These are phyloP conservation scores for Inosperma sp. DNA, from an alignment of 768 basidiomycete species.

Conservation along the genomic window DNA sequence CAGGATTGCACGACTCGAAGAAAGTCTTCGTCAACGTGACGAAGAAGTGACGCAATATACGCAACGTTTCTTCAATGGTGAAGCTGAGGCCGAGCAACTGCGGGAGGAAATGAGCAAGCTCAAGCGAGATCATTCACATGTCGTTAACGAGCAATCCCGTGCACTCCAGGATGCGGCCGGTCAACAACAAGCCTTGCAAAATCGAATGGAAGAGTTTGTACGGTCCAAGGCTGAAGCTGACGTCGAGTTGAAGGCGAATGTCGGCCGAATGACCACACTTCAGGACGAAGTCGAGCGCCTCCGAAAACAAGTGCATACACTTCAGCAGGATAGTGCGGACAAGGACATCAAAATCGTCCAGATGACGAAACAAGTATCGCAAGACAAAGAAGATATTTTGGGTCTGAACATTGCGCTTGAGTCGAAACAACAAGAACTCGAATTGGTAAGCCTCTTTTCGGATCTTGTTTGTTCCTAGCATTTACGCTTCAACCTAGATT, in stretches of 20 bases:
- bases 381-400: conserved; percentile 71
- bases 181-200: conserved; percentile 43
- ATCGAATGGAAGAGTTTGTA: conserved; percentile 46
- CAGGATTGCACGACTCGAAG: conserved; percentile 51
- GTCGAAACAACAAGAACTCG: conserved; percentile 91
- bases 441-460: conserved; percentile 58
- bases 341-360: conserved; percentile 79
- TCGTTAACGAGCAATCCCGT: conserved; percentile 44
- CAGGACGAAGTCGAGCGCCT: conserved; percentile 58
- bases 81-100: conserved; percentile 49
- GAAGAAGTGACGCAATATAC: conserved; percentile 48
- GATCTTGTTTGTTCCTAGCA: conserved; percentile 1
- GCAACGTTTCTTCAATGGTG: conserved; percentile 42
- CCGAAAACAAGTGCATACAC: conserved; percentile 56
- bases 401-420: conserved; percentile 91
- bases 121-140: conserved; percentile 51
- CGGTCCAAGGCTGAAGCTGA: conserved; percentile 54
- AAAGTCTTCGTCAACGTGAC: conserved; percentile 53
- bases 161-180: conserved; percentile 43
- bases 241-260: conserved; percentile 42
- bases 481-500: conserved; percentile 35
- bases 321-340: conserved; percentile 79
- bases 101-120: conserved; percentile 52
- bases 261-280: conserved; percentile 46
- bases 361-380: conserved; percentile 57